A percentile compares a stretch with the other conserved stretches of the same genome.
phyloP scores from a whole-genome alignment of 805 yeast species.

The Wickerhamomyces rabaulensis region DNA sequence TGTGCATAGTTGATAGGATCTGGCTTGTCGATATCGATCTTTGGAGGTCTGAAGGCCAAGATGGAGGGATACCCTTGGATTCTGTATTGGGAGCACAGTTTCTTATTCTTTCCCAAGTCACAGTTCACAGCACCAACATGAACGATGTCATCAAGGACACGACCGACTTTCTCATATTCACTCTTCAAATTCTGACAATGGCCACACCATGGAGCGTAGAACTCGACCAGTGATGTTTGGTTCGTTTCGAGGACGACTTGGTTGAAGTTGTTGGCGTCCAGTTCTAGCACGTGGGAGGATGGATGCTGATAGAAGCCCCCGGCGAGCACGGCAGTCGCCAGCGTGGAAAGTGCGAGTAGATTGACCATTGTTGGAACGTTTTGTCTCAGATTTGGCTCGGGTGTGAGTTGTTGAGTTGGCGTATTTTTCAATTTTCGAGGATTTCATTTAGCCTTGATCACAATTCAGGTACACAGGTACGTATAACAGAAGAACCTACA shows the following conservation, averaged over 20 bases:
- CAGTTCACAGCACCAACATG: slow-evolving; percentile 85
- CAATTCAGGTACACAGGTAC: too few species aligned
- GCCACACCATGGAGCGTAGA: slow-evolving; percentile 98
- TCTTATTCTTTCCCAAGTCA: slow-evolving; percentile 62
- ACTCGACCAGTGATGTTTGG: slow-evolving; percentile 78
- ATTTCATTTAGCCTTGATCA: too few species aligned
- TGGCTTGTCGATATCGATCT: slow-evolving; percentile 30
- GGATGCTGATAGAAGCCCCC: not conserved
- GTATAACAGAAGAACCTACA: too few species aligned
- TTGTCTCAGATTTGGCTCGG: not conserved
- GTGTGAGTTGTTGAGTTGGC: not conserved
- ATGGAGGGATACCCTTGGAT: slow-evolving; percentile 84
- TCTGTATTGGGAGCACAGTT: slow-evolving; percentile 58
- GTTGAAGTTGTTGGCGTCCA: slow-evolving; percentile 54
- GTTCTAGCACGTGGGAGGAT: slow-evolving; percentile 43
- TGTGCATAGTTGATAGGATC: slow-evolving; percentile 29
- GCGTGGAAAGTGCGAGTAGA: not conserved
- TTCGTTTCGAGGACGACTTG: slow-evolving; percentile 63
- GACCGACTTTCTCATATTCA: slow-evolving; percentile 59
- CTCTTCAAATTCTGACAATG: slow-evolving; percentile 75
- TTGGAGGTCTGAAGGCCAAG: slow-evolving; percentile 78
- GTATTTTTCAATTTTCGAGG: not conserved
- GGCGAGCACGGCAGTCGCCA: slow-evolving; percentile 2
- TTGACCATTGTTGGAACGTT: not conserved
- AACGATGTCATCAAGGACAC: slow-evolving; percentile 46